These are phyloP conservation scores for Ganoderma leucocontextum DNA, from an alignment of 1,284 basidiomycete species.

Conservation along the genomic window DNA sequence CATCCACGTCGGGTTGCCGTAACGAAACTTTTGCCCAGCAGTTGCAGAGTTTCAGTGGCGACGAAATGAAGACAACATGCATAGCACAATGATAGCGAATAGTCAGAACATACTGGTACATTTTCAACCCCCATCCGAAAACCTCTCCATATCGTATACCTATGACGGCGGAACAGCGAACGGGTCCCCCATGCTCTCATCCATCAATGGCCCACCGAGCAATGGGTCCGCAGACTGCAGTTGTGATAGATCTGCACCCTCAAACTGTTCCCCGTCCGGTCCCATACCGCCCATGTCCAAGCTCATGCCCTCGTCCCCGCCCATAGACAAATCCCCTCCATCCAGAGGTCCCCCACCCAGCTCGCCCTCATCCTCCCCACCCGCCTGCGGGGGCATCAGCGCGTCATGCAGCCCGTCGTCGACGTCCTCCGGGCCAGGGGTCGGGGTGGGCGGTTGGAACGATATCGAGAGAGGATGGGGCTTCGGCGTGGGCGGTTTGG, in stretches of 20 bases:
- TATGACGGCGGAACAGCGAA: constrained; percentile 49
- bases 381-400: constrained; percentile 31
- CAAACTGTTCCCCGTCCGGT: constrained; percentile 68
- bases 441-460: constrained; percentile 46
- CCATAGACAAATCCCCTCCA: constrained; percentile 54
- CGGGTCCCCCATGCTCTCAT: constrained; percentile 59
- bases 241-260: constrained; percentile 61
- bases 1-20: too few species aligned
- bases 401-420: constrained; percentile 42
- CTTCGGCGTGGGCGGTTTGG: constrained; percentile 71
- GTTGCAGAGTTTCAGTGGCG: background rate
- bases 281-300: constrained; percentile 70
- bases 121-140: background rate
- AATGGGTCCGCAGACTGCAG: constrained; percentile 60
- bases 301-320: constrained; percentile 37
- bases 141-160: background rate
- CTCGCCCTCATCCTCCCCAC: constrained; percentile 11
- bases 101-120: constrained; percentile 16
- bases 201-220: constrained; percentile 69
- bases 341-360: constrained; percentile 30
- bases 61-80: background rate
- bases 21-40: background rate
- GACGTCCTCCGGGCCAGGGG: constrained; percentile 41
- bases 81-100: background rate
- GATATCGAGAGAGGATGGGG: constrained; percentile 58